These are phyloP conservation scores for Solanum clarkiae DNA, from an alignment of 257 asterid genomes.

Conservation along the genomic window DNA sequence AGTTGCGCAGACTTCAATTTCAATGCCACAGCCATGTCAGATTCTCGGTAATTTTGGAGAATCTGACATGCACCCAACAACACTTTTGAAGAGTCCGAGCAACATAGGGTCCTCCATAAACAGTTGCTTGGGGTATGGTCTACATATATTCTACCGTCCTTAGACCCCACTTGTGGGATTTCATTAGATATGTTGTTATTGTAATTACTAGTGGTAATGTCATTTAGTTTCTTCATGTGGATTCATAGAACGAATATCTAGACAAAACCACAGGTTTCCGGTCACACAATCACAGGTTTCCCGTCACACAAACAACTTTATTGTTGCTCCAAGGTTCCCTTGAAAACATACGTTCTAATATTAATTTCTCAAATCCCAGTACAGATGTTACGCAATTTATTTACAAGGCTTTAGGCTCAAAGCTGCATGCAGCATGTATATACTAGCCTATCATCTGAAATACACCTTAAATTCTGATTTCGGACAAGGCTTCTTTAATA, in stretches of 20 bases:
- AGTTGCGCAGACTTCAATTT: too few species aligned
- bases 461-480: neutral
- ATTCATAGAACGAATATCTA: neutral
- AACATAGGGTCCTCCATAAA: too few species aligned
- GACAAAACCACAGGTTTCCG: neutral
- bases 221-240: neutral
- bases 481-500: constrained; percentile 70
- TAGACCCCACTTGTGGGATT: too few species aligned
- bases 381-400: neutral
- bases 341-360: neutral
- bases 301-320: neutral
- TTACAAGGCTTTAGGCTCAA: neutral
- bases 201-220: too few species aligned
- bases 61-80: too few species aligned
- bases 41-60: too few species aligned
- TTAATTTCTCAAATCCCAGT: neutral
- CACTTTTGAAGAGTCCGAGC: too few species aligned
- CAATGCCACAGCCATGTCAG: too few species aligned
- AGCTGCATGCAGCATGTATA: neutral
- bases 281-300: too few species aligned
- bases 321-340: neutral
- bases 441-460: neutral
- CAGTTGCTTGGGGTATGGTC: too few species aligned
- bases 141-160: too few species aligned
- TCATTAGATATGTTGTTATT: too few species aligned